Evolutionary conservation across 2,329 filamentous ascomycete genomes (phyloP).

Genomic region (Myriosclerotinia curreyana): DNA sequence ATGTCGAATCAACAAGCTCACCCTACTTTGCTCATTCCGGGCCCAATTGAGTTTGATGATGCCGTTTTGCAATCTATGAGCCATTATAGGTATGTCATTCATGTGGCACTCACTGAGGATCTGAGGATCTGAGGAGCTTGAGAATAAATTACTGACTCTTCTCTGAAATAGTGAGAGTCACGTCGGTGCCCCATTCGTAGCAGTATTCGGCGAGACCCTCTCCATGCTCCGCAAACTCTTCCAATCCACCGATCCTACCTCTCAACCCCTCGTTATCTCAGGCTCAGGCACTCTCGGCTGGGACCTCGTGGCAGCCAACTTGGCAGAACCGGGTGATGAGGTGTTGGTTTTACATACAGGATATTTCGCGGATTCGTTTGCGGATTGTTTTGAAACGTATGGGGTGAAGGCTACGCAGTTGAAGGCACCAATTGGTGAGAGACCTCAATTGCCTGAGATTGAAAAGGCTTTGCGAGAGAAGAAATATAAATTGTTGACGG

Average conservation of each 20-base stretch:
- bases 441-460: constrained; percentile 81
- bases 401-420: constrained; percentile 87
- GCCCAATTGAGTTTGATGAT: constrained; percentile 98
- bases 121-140: background rate
- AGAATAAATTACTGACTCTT: constrained; percentile 24
- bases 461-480: constrained; percentile 86
- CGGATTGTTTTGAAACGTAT: constrained; percentile 87
- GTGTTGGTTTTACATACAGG: constrained; percentile 92
- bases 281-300: constrained; percentile 95
- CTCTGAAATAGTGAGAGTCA: constrained; percentile 73
- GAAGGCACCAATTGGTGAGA: constrained; percentile 81
- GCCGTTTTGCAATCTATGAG: constrained; percentile 91
- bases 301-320: constrained; percentile 93
- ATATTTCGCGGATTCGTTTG: constrained; percentile 95
- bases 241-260: constrained; percentile 75
- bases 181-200: constrained; percentile 84
- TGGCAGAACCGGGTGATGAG: constrained; percentile 84
- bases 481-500: constrained; percentile 89
- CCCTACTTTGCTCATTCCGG: constrained; percentile 85
- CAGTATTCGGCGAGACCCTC: constrained; percentile 85
- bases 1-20: constrained; percentile 64
- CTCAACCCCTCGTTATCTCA: constrained; percentile 90
- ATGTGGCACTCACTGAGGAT: background rate
- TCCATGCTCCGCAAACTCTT: constrained; percentile 88
- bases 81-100: constrained; percentile 70